Base-by-base conservation (phyloP, 2,329 filamentous ascomycete genomes). In the Penicillium sp. region DNA sequence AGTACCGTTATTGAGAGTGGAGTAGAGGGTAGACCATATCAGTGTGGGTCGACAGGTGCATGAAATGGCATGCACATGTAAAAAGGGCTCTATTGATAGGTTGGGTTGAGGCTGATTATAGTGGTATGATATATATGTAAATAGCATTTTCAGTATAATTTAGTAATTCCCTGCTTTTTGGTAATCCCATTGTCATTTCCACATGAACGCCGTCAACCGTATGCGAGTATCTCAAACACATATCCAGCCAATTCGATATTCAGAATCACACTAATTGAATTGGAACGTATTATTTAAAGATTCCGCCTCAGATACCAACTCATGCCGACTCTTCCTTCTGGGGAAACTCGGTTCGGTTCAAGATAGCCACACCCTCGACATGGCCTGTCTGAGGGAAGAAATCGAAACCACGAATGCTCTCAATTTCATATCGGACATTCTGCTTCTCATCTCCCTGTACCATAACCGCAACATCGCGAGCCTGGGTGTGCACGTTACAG, bases 401-500 rank as follows among this genome's bases (percentile, higher is more conserved):
- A 73, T 99, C 95, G 70, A 98, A 98, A 0, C 93, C 95, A 48
- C 89, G 83, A 47, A 99, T 76, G 70, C 90, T 96, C 81, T 98
- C 93, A 72, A 99, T 90, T 74, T 88, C 86, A 76, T 97, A 99
- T 60, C 82, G 51, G 75, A 71, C 71, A 45, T 74, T 68, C 39
- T 67, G 64, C 50, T 69, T 66, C 48, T 69, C 67, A 25, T 72
- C 68, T 14, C 93, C 92, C 35, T 88, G 83, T 1, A 98, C 92
- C 68, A 99, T 77, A 60, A 93, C 86, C 0, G 93, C 95, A 1
- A 99, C 88, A 75, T 99, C 95, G 53, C 95, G 81, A 14, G 95
- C 95, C 82, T 98, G 95, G 9, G 93, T 98, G 72, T 99, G 95
- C 63, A 99, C 95, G 70, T 99, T 99, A 69, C 95, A 99, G 71